A percentile compares a stretch with the other conserved stretches of the same genome.
Conservation (phyloP, 75 land plant genomes). For the Chamaecyparis obtusa region DNA sequence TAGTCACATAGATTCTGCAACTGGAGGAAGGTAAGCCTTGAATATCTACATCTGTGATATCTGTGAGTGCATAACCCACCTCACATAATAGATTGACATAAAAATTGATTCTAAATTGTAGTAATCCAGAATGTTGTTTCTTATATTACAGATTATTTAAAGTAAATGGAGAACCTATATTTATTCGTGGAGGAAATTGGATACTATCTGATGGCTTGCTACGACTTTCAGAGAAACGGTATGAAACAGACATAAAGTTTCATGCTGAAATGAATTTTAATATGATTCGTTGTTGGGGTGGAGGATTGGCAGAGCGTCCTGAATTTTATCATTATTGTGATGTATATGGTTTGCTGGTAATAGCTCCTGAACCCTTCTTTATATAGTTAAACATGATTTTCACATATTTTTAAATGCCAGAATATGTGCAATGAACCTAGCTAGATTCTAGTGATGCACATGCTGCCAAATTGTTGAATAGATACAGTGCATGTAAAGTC, state of each 20-base stretch:
- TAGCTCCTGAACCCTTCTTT: background rate
- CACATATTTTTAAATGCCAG: background rate
- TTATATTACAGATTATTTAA: slow-evolving; percentile 61
- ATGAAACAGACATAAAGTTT: slow-evolving; percentile 81
- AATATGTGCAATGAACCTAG: background rate
- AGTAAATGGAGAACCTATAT: slow-evolving; percentile 94
- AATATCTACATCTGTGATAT: background rate
- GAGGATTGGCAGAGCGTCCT: slow-evolving; percentile 94
- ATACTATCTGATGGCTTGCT: slow-evolving; percentile 92
- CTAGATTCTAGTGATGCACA: background rate
- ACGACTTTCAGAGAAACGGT: slow-evolving; percentile 81
- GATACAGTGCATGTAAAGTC: background rate
- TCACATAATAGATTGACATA: background rate
- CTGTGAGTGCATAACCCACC: background rate
- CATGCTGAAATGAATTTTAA: slow-evolving; percentile 99
- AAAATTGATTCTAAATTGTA: background rate
- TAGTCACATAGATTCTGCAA: slow-evolving; percentile 59
- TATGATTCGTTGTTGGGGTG: slow-evolving; percentile 99
- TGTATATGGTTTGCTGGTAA: slow-evolving; percentile 83
- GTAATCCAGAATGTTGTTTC: background rate
- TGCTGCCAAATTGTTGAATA: background rate
- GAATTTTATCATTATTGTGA: slow-evolving; percentile 95
- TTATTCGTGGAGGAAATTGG: slow-evolving; percentile 98
- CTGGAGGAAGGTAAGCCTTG: slow-evolving; percentile 78
- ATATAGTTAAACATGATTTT: background rate